Evolutionary conservation across 257 asterid genomes (phyloP).

Genomic region (Leonotis leonurus): DNA sequence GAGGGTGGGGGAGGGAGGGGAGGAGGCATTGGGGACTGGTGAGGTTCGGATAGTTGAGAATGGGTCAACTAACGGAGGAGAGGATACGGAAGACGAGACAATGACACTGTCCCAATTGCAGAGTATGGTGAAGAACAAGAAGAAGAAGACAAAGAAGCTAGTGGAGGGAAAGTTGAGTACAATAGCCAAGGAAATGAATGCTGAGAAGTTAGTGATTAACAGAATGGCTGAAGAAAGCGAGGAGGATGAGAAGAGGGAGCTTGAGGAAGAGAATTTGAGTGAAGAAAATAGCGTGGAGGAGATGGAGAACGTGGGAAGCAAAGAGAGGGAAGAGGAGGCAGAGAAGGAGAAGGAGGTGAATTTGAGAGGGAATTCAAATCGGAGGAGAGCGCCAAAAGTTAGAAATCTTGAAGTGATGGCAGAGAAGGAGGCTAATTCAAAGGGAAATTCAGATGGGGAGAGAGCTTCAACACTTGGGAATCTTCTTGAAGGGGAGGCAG

Average conservation of each 20-base stretch:
- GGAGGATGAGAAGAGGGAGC: background rate
- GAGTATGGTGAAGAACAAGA: conserved; percentile 37
- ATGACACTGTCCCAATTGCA: conserved; percentile 86
- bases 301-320: background rate
- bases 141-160: conserved; percentile 32
- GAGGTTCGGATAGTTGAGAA: conserved; percentile 26
- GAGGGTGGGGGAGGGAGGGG: conserved; percentile 11
- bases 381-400: conserved; percentile 20
- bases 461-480: too few relatives aligned
- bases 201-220: conserved; percentile 13
- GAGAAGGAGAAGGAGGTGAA: conserved; percentile 10
- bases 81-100: conserved; percentile 47
- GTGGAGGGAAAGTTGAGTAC: conserved; percentile 19
- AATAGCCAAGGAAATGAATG: conserved; percentile 12
- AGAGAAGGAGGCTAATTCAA: too few relatives aligned
- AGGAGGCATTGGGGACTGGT: conserved; percentile 10
- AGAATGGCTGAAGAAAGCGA: conserved; percentile 11
- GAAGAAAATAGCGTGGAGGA: conserved; percentile 9
- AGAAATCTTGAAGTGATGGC: conserved; percentile 5
- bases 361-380: conserved; percentile 6
- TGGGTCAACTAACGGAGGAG: conserved; percentile 16
- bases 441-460: too few relatives aligned
- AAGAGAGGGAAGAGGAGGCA: conserved; percentile 3
- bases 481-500: too few relatives aligned
- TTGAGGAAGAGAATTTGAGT: background rate